A percentile compares a stretch with the other conserved stretches of the same genome.
Evolutionary conservation across 2,329 filamentous ascomycete genomes (phyloP).

Genomic region (Penicillium sp.): DNA sequence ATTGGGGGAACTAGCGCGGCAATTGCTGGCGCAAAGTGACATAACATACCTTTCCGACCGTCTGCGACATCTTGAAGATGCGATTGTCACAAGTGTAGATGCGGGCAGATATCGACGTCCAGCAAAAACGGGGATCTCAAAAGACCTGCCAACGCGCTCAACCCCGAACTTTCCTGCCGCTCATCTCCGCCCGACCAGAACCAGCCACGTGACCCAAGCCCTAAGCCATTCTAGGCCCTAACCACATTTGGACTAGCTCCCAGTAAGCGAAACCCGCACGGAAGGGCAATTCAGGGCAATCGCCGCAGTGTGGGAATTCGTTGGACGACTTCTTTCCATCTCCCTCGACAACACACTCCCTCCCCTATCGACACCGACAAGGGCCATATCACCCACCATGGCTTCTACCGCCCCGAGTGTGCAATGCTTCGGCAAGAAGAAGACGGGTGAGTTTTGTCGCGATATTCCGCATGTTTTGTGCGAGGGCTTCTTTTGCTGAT

Average conservation of each 20-base stretch:
- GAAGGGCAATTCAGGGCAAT: conserved; percentile 36
- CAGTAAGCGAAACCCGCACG: conserved; percentile 50
- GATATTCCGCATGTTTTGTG: conserved; percentile 5
- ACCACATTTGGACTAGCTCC: conserved; percentile 14
- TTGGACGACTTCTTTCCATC: conserved; percentile 33
- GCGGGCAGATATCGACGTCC: conserved; percentile 6
- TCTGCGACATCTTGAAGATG: conserved; percentile 45
- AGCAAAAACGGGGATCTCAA: conserved; percentile 11
- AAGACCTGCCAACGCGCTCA: conserved; percentile 5
- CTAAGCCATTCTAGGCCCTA: conserved; percentile 28
- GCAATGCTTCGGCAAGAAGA: conserved; percentile 99
- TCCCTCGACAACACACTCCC: conserved; percentile 44
- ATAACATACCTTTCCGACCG: conserved; percentile 45
- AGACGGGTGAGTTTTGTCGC: conserved; percentile 59
- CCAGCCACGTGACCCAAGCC: conserved; percentile 35
- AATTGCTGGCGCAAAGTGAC: not conserved
- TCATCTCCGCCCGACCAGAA: conserved; percentile 15
- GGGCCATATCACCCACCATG: conserved; percentile 61
- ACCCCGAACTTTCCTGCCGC: conserved; percentile 18
- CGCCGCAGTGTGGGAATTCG: conserved; percentile 30
- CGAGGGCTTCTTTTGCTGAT: conserved; percentile 35
- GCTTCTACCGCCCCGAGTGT: conserved; percentile 73
- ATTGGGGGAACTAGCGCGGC: not conserved
- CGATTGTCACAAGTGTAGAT: not conserved
- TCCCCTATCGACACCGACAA: conserved; percentile 44